Base-by-base conservation (phyloP, 2,329 filamentous ascomycete genomes). In the Colletotrichum camelliae region DNA sequence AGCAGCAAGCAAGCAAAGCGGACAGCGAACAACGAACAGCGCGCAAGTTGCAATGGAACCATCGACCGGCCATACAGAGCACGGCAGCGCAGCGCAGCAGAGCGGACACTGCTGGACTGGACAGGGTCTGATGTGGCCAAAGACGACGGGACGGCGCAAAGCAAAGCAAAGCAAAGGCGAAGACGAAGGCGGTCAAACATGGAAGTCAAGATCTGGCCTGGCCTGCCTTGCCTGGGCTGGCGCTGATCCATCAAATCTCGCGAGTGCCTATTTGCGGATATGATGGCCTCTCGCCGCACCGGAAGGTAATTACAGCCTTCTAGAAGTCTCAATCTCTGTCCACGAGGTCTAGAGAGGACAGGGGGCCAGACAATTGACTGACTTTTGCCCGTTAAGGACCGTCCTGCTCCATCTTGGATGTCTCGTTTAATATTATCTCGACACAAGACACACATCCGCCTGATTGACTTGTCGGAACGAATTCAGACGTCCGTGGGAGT, bases 201-300 rank as follows among this genome's bases (percentile, higher is more conserved):
- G 24, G 24, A 33, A 35, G 61, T 61, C 58, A 61, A 74, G 58
- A 71, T 71, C 72, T 75, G 21, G 66, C 31, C 69, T 72, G 48
- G 58, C 48, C 31, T 33, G 52, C 52, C 55, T 18, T 58, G 13
- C 55, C 21, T 29, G 31, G 43, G 55, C 55, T 27, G 64, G 39
- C 52, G 33, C 27, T 60, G 64, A 60, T 76, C 65, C 74, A 69
- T 76, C 74, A 76, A 76, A 76, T 76, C 64, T 76, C 74, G 74
- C 65, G 60, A 74, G 57, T 37, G 27, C 48, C 74, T 76, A 76
- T 76, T 76, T 76, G 24, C 74, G 70, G 74, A 76, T 58, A 76
- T 76, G 70, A 76, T 73, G 74, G 58, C 43, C 70, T 73, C 43
- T 68, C 64, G 39, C 43, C 48, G 48, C 39, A 64, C 43, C 72